phyloP scores from a whole-genome alignment of 176 grass and related monocot species.

The Hyparrhenia diplandra region DNA sequence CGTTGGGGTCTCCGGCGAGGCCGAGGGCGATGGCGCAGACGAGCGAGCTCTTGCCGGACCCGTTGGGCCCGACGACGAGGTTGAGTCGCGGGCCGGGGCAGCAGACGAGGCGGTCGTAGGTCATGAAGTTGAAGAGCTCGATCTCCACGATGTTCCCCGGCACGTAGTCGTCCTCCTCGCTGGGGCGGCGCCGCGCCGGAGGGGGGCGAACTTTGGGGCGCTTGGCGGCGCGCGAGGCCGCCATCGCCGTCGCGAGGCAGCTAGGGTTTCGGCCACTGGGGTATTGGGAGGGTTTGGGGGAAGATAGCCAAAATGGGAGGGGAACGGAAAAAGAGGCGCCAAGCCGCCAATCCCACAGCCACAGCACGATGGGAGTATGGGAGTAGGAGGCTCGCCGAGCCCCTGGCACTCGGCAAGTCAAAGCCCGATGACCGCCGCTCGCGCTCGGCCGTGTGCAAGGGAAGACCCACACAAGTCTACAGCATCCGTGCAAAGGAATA shows the following conservation, averaged over 20 bases:
- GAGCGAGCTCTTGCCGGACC: slow-evolving; percentile 89
- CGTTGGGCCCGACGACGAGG: slow-evolving; percentile 84
- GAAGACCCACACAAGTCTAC: too few species aligned
- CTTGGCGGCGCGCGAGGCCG: slow-evolving; percentile 49
- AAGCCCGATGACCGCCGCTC: too few species aligned
- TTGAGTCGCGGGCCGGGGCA: slow-evolving; percentile 78
- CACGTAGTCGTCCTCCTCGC: slow-evolving; percentile 85
- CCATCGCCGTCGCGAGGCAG: slow-evolving; percentile 20
- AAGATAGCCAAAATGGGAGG: not conserved
- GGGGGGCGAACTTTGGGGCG: slow-evolving; percentile 38
- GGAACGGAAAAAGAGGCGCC: slow-evolving; percentile 12
- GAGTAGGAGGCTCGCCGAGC: too few species aligned
- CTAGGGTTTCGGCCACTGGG: slow-evolving; percentile 34
- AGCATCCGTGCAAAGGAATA: too few species aligned
- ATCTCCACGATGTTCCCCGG: slow-evolving; percentile 92
- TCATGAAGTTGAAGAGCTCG: slow-evolving; percentile 93
- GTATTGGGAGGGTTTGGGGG: not conserved
- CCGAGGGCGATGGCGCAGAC: slow-evolving; percentile 87
- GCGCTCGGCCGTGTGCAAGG: too few species aligned
- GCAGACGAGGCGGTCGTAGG: slow-evolving; percentile 75
- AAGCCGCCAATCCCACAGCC: too few species aligned
- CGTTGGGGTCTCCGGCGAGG: slow-evolving; percentile 60
- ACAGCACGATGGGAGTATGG: too few species aligned
- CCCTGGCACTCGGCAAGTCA: too few species aligned
- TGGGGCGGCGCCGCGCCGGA: not conserved